phyloP scores from a whole-genome alignment of 306 rosid species.

The Senna tora region DNA sequence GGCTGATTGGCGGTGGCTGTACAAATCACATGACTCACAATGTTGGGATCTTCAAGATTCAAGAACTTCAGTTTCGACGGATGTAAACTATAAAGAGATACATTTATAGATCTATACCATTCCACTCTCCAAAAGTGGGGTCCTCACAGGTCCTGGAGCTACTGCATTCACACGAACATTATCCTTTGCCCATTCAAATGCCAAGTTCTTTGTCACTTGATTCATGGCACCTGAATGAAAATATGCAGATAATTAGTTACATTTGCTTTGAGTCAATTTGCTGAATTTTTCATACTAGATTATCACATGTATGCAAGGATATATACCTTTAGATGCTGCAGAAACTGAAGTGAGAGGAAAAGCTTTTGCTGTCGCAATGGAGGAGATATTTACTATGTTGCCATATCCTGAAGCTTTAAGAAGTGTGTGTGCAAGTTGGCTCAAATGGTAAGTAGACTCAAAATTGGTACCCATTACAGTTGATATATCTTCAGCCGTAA shows the following conservation, averaged over 20 bases:
- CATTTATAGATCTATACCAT: neutral
- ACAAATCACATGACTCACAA: too few species aligned
- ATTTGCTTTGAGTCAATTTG: neutral
- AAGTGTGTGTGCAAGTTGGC: slow-evolving; percentile 57
- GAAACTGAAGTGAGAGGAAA: slow-evolving; percentile 1
- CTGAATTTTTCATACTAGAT: neutral
- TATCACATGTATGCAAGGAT: too few species aligned
- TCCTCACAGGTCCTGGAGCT: slow-evolving; percentile 49
- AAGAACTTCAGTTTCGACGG: too few species aligned
- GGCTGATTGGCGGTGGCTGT: too few species aligned
- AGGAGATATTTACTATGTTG: slow-evolving; percentile 47
- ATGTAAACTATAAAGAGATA: too few species aligned
- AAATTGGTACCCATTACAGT: slow-evolving; percentile 46
- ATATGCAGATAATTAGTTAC: neutral
- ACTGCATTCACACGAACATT: slow-evolving; percentile 45
- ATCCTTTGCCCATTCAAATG: slow-evolving; percentile 60
- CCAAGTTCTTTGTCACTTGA: slow-evolving; percentile 54
- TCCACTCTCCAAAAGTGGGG: neutral
- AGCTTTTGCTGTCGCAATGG: slow-evolving; percentile 34
- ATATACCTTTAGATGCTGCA: slow-evolving; percentile 38
- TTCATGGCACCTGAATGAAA: slow-evolving; percentile 54
- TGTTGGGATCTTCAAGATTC: too few species aligned
- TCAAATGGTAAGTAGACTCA: slow-evolving; percentile 43
- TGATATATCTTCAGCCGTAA: slow-evolving; percentile 45
- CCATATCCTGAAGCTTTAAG: slow-evolving; percentile 47